Evolutionary conservation across 352 stramenopile genomes (phyloP).

Genomic region (Discostella stelligera): DNA sequence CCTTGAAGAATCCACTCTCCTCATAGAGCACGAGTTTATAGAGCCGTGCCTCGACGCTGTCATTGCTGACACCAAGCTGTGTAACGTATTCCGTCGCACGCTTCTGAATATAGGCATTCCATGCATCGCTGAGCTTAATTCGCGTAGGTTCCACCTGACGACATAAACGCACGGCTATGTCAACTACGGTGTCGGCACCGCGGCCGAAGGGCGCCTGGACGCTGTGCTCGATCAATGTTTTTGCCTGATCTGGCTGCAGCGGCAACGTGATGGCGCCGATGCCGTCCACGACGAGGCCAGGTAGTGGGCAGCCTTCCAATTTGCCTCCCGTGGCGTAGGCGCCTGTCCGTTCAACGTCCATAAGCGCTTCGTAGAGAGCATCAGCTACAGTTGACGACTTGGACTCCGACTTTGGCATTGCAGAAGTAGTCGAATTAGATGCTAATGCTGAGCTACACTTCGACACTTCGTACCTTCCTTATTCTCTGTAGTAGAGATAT

Average conservation of each 20-base stretch:
- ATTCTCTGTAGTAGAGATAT: too few species aligned
- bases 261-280: constrained; percentile 5
- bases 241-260: constrained; percentile 4
- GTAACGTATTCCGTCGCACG: background rate
- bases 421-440: too few species aligned
- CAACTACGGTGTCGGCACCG: constrained; percentile 8
- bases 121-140: background rate
- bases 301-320: background rate
- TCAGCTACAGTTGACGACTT: background rate
- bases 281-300: background rate
- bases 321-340: background rate
- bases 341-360: background rate
- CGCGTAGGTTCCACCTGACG: constrained; percentile 9
- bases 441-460: too few species aligned
- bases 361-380: background rate
- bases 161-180: constrained; percentile 6
- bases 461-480: too few species aligned
- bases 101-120: background rate
- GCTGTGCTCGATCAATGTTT: background rate
- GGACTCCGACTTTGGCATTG: too few species aligned
- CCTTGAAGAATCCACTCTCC: constrained; percentile 28
- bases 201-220: constrained; percentile 10
- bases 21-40: constrained; percentile 43
- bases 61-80: background rate
- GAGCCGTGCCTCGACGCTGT: background rate